Evolutionary conservation across 768 basidiomycete species (phyloP).

Genomic region (Tricholoma furcatifolium): DNA sequence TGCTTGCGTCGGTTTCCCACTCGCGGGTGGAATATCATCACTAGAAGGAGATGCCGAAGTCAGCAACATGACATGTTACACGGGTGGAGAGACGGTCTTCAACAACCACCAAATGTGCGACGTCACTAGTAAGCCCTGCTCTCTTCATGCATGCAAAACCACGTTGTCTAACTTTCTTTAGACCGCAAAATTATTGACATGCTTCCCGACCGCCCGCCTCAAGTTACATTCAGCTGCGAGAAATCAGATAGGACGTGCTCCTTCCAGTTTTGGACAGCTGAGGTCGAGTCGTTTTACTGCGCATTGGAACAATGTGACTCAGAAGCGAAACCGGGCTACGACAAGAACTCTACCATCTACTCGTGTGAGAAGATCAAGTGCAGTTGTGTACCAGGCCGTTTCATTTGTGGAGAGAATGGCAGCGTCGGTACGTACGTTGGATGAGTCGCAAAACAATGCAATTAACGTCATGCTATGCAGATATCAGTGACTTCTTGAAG

Average conservation of each 20-base stretch:
- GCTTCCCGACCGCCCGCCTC: conserved; percentile 82
- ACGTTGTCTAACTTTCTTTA: conserved; percentile 26
- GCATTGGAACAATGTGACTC: conserved; percentile 71
- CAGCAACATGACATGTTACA: conserved; percentile 90
- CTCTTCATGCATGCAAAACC: background rate
- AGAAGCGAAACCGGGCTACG: conserved; percentile 45
- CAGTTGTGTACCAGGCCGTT: conserved; percentile 88
- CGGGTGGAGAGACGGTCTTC: conserved; percentile 89
- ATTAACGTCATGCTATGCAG: conserved; percentile 33
- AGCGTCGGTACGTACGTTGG: conserved; percentile 71
- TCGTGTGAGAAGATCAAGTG: conserved; percentile 84
- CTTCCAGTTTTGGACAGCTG: conserved; percentile 98
- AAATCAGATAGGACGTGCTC: conserved; percentile 61
- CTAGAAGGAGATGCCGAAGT: conserved; percentile 32
- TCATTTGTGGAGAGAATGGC: conserved; percentile 94
- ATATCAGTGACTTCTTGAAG: conserved; percentile 90
- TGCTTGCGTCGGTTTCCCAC: conserved; percentile 71
- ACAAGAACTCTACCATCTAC: conserved; percentile 74
- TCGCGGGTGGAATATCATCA: conserved; percentile 41
- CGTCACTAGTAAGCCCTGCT: conserved; percentile 81
- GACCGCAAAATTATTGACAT: conserved; percentile 96
- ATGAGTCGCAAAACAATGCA: background rate
- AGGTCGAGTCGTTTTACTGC: conserved; percentile 96
- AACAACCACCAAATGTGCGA: conserved; percentile 98
- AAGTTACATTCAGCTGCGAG: conserved; percentile 95